Evolutionary conservation across 2,329 filamentous ascomycete species (phyloP).

Genomic region (Aspergillus sp.): DNA sequence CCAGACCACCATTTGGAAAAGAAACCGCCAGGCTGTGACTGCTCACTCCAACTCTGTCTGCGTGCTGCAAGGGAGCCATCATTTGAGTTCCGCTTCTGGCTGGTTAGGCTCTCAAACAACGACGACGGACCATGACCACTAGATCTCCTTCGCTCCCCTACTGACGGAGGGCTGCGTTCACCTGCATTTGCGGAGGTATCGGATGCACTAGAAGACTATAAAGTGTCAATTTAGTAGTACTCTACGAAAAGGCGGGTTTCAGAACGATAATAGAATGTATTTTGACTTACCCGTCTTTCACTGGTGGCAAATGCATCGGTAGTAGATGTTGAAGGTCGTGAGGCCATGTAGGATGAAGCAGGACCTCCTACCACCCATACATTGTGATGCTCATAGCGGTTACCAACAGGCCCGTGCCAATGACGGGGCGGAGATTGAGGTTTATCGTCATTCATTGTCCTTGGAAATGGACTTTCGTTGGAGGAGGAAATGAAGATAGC

Average conservation of each 20-base stretch:
- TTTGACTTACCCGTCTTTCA: constrained; percentile 29
- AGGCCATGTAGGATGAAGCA: constrained; percentile 15
- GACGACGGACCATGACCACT: constrained; percentile 22
- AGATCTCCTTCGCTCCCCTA: constrained; percentile 29
- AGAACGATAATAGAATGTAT: neutral
- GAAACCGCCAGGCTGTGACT: constrained; percentile 38
- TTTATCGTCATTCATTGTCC: constrained; percentile 9
- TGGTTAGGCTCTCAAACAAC: constrained; percentile 37
- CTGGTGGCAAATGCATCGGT: constrained; percentile 24
- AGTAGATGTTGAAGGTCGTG: constrained; percentile 21
- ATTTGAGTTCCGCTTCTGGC: constrained; percentile 44
- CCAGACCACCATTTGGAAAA: constrained; percentile 43
- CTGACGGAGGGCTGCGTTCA: constrained; percentile 15
- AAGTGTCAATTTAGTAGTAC: neutral
- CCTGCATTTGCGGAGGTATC: constrained; percentile 24
- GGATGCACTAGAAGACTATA: constrained; percentile 31
- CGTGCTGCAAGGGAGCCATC: constrained; percentile 38
- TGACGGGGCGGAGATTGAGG: constrained; percentile 25
- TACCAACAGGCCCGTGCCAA: constrained; percentile 35
- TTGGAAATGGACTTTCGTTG: neutral
- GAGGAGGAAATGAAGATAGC: neutral
- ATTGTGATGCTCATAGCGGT: constrained; percentile 38
- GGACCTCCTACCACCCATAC: constrained; percentile 36
- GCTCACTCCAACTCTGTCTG: constrained; percentile 47
- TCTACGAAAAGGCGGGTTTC: neutral